Evolutionary conservation across 805 yeast species (phyloP).

Genomic region (Metschnikowia baotianmanensis): DNA sequence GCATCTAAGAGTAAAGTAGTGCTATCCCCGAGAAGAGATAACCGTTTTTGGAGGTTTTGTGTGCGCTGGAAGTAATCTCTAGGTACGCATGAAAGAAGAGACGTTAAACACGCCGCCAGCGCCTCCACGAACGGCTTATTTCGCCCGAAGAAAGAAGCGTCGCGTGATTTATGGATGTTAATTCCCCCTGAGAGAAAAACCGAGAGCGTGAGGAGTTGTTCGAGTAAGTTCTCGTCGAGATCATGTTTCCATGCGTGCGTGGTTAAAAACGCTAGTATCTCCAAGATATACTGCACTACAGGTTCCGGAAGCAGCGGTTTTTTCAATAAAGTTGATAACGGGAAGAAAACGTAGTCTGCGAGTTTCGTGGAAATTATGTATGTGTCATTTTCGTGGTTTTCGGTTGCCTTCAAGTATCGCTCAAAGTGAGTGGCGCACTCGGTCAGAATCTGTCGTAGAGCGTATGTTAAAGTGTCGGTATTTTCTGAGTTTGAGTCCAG

Average conservation of each 20-base stretch:
- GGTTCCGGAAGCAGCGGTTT: conserved; percentile 23
- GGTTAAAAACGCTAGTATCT: conserved; percentile 29
- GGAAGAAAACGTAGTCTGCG: conserved; percentile 43
- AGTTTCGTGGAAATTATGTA: conserved; percentile 30
- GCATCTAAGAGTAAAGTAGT: conserved; percentile 26
- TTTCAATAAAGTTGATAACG: conserved; percentile 34
- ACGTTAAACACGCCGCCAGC: conserved; percentile 16
- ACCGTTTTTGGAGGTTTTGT: conserved; percentile 17
- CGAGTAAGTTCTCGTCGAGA: conserved; percentile 24
- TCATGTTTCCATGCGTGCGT: conserved; percentile 30
- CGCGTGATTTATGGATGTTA: conserved; percentile 1
- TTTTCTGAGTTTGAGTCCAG: conserved; percentile 13
- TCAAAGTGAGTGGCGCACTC: conserved; percentile 6
- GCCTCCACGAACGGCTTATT: conserved; percentile 19
- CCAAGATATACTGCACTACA: conserved; percentile 24
- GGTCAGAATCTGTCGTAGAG: conserved; percentile 10
- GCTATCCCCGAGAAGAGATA: conserved; percentile 30
- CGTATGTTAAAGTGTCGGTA: conserved; percentile 1
- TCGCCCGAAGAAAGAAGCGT: conserved; percentile 6
- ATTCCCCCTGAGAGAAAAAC: conserved; percentile 24
- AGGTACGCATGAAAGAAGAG: conserved; percentile 21
- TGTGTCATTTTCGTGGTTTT: neutral
- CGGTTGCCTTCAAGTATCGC: neutral
- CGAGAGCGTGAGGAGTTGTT: conserved; percentile 36
- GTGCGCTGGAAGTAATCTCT: conserved; percentile 17